Conservation (phyloP, 2,329 filamentous ascomycete species). For the Pseudogymnoascus sp. region DNA sequence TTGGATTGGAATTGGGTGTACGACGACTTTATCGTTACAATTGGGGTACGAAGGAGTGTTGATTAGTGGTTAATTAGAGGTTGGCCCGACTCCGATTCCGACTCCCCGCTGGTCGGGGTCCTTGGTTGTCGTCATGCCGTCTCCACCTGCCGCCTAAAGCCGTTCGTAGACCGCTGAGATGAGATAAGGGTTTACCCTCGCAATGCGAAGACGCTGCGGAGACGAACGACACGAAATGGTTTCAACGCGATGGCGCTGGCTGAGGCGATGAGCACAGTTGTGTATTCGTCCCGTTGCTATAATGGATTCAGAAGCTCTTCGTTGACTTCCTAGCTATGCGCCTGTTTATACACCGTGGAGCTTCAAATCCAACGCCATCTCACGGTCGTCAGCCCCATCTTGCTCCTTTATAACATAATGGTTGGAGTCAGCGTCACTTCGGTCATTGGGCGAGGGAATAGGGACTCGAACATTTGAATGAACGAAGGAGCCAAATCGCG, state of each 20-base stretch:
- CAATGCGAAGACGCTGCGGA: not conserved
- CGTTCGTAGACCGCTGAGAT: not conserved
- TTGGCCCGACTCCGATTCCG: no score
- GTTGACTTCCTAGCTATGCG: not conserved
- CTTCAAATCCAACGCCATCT: not conserved
- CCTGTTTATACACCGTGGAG: not conserved
- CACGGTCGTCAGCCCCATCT: not conserved
- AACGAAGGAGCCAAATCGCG: not conserved
- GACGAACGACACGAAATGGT: not conserved
- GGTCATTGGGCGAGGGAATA: not conserved
- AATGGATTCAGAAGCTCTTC: not conserved
- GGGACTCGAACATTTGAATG: not conserved
- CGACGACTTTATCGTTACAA: not conserved
- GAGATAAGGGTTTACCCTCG: not conserved
- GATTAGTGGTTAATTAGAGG: no score
- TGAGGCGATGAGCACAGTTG: not conserved
- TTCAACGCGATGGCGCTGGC: not conserved
- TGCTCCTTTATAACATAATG: not conserved
- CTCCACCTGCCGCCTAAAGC: not conserved
- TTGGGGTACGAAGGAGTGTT: not conserved
- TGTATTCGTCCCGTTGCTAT: not conserved
- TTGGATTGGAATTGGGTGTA: no score
- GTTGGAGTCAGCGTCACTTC: not conserved
- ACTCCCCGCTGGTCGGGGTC: not conserved
- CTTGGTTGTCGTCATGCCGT: not conserved